Percentiles rank a stretch among this genome's conserved stretches.
phyloP scores from a whole-genome alignment of 164 flowering plant species.

The Nymphaea colorata region DNA sequence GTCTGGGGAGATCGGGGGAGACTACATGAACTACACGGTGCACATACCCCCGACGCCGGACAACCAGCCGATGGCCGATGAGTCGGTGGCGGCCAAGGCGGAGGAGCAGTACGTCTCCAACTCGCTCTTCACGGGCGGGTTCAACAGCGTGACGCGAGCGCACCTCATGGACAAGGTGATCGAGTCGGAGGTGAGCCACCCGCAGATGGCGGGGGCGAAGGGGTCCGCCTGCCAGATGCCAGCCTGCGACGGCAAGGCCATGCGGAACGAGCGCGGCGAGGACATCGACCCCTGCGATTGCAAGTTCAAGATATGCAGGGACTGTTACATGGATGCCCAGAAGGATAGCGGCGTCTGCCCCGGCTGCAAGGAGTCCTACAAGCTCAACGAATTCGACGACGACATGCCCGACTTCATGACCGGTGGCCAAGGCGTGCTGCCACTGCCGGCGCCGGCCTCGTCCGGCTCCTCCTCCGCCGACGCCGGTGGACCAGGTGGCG shows the following conservation, averaged over 20 bases:
- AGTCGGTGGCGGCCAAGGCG: constrained; percentile 48
- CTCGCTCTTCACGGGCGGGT: constrained; percentile 60
- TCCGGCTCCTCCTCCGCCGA: constrained; percentile 14
- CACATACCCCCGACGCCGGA: constrained; percentile 74
- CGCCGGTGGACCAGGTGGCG: constrained; percentile 27
- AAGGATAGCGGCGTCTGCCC: constrained; percentile 55
- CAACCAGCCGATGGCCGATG: constrained; percentile 55
- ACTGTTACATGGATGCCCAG: constrained; percentile 57
- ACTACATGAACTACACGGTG: constrained; percentile 60
- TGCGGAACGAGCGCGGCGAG: constrained; percentile 52
- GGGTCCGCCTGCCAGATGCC: constrained; percentile 53
- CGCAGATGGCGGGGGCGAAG: constrained; percentile 54
- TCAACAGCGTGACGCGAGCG: constrained; percentile 53
- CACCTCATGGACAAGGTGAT: constrained; percentile 35
- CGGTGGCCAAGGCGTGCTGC: background rate
- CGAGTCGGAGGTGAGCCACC: constrained; percentile 53
- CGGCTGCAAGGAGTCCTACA: constrained; percentile 64
- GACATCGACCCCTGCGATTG: constrained; percentile 60
- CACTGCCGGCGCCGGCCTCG: constrained; percentile 11
- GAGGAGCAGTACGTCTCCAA: constrained; percentile 67
- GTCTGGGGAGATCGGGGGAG: constrained; percentile 58
- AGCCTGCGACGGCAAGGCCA: constrained; percentile 58
- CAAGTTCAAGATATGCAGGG: constrained; percentile 70
- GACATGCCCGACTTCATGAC: constrained; percentile 3
- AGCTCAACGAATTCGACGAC: constrained; percentile 35